Evolutionary conservation across 1,284 basidiomycete genomes (phyloP).

Genomic region (Apiotrichum gracile): DNA sequence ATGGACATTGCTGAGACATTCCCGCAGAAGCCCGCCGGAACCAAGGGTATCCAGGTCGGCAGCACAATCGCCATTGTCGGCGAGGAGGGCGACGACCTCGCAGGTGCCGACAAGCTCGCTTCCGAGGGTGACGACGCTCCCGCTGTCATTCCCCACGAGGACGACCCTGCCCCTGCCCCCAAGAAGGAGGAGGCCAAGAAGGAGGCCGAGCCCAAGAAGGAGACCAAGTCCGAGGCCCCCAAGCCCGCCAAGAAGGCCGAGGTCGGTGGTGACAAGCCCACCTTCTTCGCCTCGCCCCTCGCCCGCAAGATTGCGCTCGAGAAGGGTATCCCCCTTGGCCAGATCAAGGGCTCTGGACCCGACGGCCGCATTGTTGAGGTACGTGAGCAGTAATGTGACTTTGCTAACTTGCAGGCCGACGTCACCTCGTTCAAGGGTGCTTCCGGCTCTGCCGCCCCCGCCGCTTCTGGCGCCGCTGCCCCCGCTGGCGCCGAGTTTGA

Average conservation of each 20-base stretch:
- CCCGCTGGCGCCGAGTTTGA: constrained; percentile 62
- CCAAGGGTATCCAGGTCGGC: constrained; percentile 82
- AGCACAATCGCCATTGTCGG: constrained; percentile 81
- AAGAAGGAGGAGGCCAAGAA: constrained; percentile 49
- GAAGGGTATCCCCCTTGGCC: constrained; percentile 80
- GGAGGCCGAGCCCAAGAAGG: constrained; percentile 46
- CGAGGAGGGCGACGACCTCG: constrained; percentile 90
- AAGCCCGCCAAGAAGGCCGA: constrained; percentile 1
- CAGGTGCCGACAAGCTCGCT: constrained; percentile 73
- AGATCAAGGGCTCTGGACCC: constrained; percentile 93
- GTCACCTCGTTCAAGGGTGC: constrained; percentile 77
- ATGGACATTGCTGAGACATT: too few relatives aligned
- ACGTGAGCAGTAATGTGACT: constrained; percentile 6
- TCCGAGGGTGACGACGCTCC: constrained; percentile 46
- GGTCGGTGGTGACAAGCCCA: constrained; percentile 51
- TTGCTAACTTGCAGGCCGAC: constrained; percentile 51
- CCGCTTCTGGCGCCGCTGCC: constrained; percentile 42
- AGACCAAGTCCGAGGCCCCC: constrained; percentile 34
- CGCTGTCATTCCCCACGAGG: constrained; percentile 42
- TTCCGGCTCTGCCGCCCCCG: constrained; percentile 45
- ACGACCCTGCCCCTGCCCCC: constrained; percentile 33
- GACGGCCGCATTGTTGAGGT: constrained; percentile 88
- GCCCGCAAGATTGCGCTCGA: constrained; percentile 97
- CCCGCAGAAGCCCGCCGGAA: constrained; percentile 56
- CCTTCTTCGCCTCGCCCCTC: constrained; percentile 86